Evolutionary conservation across 108 stramenopile genomes (phyloP), one percentile per base, ranked within the genome.

Genomic region (Thalassiosira profunda): DNA sequence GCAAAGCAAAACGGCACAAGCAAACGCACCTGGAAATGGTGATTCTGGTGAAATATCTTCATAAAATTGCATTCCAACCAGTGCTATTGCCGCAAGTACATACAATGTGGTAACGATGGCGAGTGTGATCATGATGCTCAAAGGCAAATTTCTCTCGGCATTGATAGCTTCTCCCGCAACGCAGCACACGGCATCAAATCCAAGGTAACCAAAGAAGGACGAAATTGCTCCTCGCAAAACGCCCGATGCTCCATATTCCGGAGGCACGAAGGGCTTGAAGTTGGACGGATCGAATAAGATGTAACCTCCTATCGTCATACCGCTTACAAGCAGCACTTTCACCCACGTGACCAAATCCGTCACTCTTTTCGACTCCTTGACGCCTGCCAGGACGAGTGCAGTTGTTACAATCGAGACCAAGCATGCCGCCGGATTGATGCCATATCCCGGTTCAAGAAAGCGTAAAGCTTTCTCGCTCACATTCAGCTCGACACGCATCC

Each of bases 141-240:
- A 62, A 2, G 97, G 96, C 45, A 96, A 68, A 58, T 94, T 88
- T 45, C 58, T 75, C 15, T 67, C 46, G 17, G 97, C 90, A 79
- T 98, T 70, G 31, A 83, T 82, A 5, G 97, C 89, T 72, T 98
- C 97, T 8, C 78, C 77, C 0, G 92, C 90, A 41, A 98, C 64
- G 37, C 91, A 93, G 54, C 85, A 86, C 26, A 96, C 83, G 57
- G 94, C 95, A 73, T 98, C 97, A 64, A 91, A 98, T 3, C 97
- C 97, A 18, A 98, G 62, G 55, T 89, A 98, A 3, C 94, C 97
- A 81, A 98, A 98, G 70, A 98, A 97, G 20, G 88, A 85, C 0
- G 64, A 63, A 5, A 85, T 80, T 7, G 84, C 77, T n/a, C 97
- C 97, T 30, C 86, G 78, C 40, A 94, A 42, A 47, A 89, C 63